A percentile compares a stretch with the other conserved stretches of the same genome.
These are phyloP conservation scores for Candida gorgasii DNA, from an alignment of 805 yeast genomes.

Conservation along the genomic window DNA sequence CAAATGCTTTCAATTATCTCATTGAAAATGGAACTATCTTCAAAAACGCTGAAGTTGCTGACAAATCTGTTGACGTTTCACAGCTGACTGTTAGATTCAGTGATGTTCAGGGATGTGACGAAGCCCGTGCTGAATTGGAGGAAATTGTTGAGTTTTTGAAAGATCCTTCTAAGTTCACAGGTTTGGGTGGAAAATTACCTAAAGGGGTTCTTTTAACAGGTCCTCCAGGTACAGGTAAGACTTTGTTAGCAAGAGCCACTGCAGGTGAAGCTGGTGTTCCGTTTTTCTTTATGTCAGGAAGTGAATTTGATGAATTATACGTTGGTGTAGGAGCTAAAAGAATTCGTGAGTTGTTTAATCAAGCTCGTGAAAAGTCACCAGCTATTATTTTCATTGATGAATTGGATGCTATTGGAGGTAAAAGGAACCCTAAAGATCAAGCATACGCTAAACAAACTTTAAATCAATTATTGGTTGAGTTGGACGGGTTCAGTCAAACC, in stretches of 20 bases:
- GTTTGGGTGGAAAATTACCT: conserved; percentile 95
- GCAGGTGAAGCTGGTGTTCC: conserved; percentile 99
- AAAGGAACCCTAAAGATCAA: conserved; percentile 95
- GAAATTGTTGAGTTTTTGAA: conserved; percentile 97
- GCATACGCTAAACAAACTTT: conserved; percentile 97
- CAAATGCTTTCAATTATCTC: conserved; percentile 73
- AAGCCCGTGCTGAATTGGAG: conserved; percentile 95
- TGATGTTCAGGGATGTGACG: conserved; percentile 97
- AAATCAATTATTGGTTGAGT: conserved; percentile 91
- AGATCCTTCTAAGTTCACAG: conserved; percentile 95
- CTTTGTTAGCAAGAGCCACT: conserved; percentile 93
- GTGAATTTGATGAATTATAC: conserved; percentile 96
- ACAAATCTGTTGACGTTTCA: conserved; percentile 79
- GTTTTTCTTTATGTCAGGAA: conserved; percentile 96
- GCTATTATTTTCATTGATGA: conserved; percentile 97
- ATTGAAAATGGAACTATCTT: conserved; percentile 82
- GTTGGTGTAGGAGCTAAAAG: conserved; percentile 99
- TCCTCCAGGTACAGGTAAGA: conserved; percentile 99
- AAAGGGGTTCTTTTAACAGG: conserved; percentile 96
- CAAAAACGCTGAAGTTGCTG: conserved; percentile 69
- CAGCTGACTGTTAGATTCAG: conserved; percentile 84
- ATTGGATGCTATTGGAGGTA: conserved; percentile 97
- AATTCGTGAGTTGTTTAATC: conserved; percentile 88
- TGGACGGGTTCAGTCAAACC: conserved; percentile 92
- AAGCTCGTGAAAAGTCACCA: conserved; percentile 94